A percentile compares a stretch with the other conserved stretches of the same genome.
Conservation (phyloP, 768 basidiomycete genomes). For the Mycena belliarum region DNA sequence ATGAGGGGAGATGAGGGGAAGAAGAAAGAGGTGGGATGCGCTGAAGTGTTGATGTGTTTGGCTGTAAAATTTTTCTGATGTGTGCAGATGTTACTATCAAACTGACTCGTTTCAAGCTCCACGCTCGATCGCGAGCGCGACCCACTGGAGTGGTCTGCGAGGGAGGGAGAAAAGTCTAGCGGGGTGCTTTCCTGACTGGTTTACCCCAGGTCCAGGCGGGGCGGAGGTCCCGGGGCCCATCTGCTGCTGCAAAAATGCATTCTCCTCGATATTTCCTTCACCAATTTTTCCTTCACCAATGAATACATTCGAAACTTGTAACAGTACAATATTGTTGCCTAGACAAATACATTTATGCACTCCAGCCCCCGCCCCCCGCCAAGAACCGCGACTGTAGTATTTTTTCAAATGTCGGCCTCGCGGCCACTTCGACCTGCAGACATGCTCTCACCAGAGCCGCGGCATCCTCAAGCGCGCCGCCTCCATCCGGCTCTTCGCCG, state of each 20-base stretch:
- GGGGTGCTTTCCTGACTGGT: no score
- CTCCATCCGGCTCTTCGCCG: conserved; percentile 80
- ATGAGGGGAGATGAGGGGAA: conserved; percentile 48
- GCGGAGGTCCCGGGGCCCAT: no score
- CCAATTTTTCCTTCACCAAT: background rate
- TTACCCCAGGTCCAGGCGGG: no score
- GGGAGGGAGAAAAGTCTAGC: no score
- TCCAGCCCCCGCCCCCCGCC: conserved; percentile 77
- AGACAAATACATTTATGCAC: conserved; percentile 27
- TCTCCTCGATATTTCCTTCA: no score
- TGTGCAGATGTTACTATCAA: no score
- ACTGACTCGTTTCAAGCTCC: no score
- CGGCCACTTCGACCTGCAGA: conserved; percentile 73
- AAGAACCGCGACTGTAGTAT: conserved; percentile 82
- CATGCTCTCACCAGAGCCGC: conserved; percentile 83
- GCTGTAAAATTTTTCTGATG: background rate
- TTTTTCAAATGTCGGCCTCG: conserved; percentile 84
- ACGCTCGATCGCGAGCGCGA: background rate
- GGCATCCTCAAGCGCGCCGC: conserved; percentile 82
- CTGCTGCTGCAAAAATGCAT: no score
- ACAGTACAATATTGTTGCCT: conserved; percentile 9
- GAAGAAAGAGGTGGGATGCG: conserved; percentile 42
- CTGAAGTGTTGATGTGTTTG: background rate
- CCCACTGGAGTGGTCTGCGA: background rate
- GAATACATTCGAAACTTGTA: conserved; percentile 14